Base-by-base conservation (phyloP, 164 flowering plant species). In the Tinospora cordifolia region DNA sequence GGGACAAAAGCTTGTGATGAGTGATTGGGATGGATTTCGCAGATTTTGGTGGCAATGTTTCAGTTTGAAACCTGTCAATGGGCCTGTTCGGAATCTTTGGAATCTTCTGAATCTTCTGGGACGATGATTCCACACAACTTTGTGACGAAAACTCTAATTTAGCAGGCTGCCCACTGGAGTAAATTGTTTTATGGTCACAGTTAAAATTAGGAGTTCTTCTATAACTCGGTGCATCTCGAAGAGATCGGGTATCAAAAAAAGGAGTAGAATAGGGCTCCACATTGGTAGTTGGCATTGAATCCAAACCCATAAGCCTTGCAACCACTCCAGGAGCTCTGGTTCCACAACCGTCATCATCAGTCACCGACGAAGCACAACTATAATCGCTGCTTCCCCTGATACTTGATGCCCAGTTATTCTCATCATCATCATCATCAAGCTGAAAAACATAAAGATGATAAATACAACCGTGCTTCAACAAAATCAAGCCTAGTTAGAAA, bases 221-320 rank as follows among this genome's bases (percentile, higher is more conserved):
- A 66, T 77, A 74, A 17, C 6, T 54, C 54, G 74, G 81, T 62
- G 78, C 67, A 54, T 84, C 84, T n/a, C 54, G 80, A 73, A 86
- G 82, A 59, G 97, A 87, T 40, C 73, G 83, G 39, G 89, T 38
- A 10, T 85, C 88, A 67, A 77, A 87, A 74, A 82, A 72, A 0
- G 96, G 92, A 69, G 84, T 83, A 40, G 83, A 76, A 57, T 81
- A 77, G 27, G 95, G 81, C 69, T 91, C 96, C 58, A 65, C 67
- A 74, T 49, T 75, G 26, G 87, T 74, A 54, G 90, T 79, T 19
- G 98, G 98, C 79, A 93, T 70, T 6, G 92, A 85, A 68, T 93
- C 95, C 76, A 93, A 77, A 57, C 99, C 99, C 99, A 95, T 95
- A 62, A 95, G 94, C 79, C 92, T 81, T 13, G 98, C 99, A 9